Percentiles rank a stretch among this genome's conserved stretches.
phyloP scores from a whole-genome alignment of 306 rosid genomes.

The Echinosophora koreensis region DNA sequence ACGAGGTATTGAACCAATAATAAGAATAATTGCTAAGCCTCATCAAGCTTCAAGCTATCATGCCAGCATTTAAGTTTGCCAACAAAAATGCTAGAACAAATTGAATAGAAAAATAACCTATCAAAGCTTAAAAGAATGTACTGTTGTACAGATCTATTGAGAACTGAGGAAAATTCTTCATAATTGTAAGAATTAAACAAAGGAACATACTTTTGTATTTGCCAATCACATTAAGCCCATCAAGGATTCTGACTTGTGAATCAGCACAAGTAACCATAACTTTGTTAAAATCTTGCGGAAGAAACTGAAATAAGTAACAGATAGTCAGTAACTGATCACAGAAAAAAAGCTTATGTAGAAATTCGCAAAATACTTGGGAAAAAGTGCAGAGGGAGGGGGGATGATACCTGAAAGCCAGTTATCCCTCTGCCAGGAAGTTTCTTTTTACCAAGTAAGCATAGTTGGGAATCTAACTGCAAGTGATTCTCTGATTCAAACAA shows the following conservation, averaged over 20 bases:
- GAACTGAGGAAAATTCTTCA: constrained; percentile 6
- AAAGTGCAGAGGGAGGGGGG: not conserved
- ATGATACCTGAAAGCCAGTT: constrained; percentile 82
- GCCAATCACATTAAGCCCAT: constrained; percentile 73
- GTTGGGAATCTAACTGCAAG: constrained; percentile 69
- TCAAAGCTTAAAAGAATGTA: constrained; percentile 5
- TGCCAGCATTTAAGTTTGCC: constrained; percentile 17
- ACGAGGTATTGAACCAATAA: constrained; percentile 15
- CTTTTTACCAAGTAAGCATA: constrained; percentile 75
- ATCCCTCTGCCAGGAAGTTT: constrained; percentile 83
- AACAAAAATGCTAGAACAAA: constrained; percentile 20
- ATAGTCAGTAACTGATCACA: constrained; percentile 17
- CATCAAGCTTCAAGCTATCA: constrained; percentile 29
- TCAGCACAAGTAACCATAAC: constrained; percentile 88
- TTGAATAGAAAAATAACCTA: not conserved
- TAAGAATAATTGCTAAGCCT: constrained; percentile 16
- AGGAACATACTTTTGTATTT: constrained; percentile 77
- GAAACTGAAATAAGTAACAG: constrained; percentile 66
- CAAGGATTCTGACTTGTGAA: constrained; percentile 89
- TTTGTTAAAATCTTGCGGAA: constrained; percentile 73
- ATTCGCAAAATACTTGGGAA: not conserved
- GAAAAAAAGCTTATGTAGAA: not conserved
- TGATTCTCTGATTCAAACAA: constrained; percentile 69
- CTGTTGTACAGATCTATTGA: not conserved
- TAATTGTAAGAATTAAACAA: constrained; percentile 23